Conservation (phyloP, 1,139 yeast genomes). For the Kodamaea alishanica region DNA sequence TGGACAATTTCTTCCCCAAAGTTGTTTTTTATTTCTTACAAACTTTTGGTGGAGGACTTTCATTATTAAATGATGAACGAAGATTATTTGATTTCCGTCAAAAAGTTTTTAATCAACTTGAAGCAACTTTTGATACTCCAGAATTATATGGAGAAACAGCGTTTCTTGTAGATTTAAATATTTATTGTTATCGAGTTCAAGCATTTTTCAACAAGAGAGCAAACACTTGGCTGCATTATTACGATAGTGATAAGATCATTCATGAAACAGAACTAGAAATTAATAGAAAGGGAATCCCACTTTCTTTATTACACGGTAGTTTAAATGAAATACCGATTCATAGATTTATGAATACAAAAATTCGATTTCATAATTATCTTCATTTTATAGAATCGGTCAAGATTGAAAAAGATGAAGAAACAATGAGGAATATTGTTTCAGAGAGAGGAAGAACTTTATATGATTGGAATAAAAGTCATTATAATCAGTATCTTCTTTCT, state of each 20-base stretch:
- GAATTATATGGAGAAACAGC: constrained; percentile 2
- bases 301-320: constrained; percentile 1
- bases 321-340: constrained; percentile 24
- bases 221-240: constrained; percentile 18
- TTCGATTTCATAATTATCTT: constrained; percentile 17
- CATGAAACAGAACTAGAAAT: constrained; percentile 6
- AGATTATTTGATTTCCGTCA: constrained; percentile 2
- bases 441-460: constrained; percentile 6
- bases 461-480: constrained; percentile 13
- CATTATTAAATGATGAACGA: constrained; percentile 13
- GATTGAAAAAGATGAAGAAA: constrained; percentile 10
- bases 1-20: constrained; percentile 26
- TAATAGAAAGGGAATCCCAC: constrained; percentile 4
- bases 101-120: constrained; percentile 2
- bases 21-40: constrained; percentile 23
- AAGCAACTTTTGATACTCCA: constrained; percentile 2
- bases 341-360: constrained; percentile 15
- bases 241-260: constrained; percentile 17
- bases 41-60: constrained; percentile 23
- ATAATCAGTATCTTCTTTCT: constrained; percentile 9
- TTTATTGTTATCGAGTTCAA: constrained; percentile 19
- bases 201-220: constrained; percentile 24
- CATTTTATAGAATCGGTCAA: constrained; percentile 19
- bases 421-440: constrained; percentile 8
- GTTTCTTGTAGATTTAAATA: constrained; percentile 9